Percentiles rank a stretch among this genome's conserved stretches.
These are phyloP conservation scores for Jaltomata sinuosa DNA, from an alignment of 257 asterid species.

Conservation along the genomic window DNA sequence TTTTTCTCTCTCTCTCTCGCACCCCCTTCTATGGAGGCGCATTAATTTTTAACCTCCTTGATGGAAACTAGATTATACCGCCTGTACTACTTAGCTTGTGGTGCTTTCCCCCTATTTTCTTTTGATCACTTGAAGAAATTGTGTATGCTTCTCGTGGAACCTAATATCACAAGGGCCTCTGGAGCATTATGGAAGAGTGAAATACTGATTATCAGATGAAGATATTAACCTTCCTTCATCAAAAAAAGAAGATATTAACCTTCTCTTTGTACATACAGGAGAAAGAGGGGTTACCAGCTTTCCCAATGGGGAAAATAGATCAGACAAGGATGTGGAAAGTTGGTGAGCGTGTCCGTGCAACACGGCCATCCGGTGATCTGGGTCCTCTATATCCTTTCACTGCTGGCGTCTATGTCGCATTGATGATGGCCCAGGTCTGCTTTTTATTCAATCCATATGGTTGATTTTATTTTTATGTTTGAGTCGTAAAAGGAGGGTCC, in stretches of 20 bases:
- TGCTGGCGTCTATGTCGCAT: conserved; percentile 84
- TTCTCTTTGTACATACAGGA: conserved; percentile 36
- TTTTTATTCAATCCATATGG: not conserved
- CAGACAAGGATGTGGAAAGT: conserved; percentile 92
- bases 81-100: not conserved
- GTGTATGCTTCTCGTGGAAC: not conserved
- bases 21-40: not conserved
- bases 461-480: not conserved
- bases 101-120: not conserved
- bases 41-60: not conserved
- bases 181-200: not conserved
- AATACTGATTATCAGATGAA: not conserved
- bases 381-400: conserved; percentile 89
- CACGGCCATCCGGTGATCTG: conserved; percentile 66
- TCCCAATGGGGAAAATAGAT: conserved; percentile 95
- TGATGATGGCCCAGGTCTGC: conserved; percentile 87
- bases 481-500: not conserved
- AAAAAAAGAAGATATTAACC: not conserved
- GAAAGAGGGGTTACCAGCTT: conserved; percentile 83
- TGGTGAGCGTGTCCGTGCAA: conserved; percentile 73
- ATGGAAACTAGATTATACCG: not conserved
- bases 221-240: not conserved
- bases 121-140: not conserved
- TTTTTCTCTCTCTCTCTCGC: not conserved
- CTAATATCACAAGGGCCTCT: not conserved